Conservation (phyloP, 306 rosid species). For the Medicago arabica region DNA sequence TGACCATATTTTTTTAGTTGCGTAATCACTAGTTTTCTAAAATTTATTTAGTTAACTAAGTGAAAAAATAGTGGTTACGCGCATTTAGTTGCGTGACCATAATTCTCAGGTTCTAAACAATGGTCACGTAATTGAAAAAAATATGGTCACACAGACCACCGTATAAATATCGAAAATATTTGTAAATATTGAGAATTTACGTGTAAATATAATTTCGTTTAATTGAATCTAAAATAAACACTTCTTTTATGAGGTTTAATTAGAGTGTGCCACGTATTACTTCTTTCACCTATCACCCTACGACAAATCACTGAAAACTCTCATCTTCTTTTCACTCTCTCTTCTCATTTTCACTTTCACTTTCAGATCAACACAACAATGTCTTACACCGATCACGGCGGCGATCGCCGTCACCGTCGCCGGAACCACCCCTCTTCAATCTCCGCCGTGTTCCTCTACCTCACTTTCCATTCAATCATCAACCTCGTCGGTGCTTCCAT, state of each 20-base stretch:
- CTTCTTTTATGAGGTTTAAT: neutral
- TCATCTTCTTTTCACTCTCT: neutral
- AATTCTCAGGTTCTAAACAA: no score
- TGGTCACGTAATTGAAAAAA: no score
- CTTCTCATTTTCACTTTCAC: neutral
- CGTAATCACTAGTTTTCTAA: no score
- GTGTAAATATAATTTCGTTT: no score
- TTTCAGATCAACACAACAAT: neutral
- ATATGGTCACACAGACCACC: no score
- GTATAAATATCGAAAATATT: no score
- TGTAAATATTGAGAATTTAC: no score
- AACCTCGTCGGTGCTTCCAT: slow-evolving; percentile 68
- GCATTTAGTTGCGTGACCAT: no score
- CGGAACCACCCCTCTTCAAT: slow-evolving; percentile 13
- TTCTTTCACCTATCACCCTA: neutral
- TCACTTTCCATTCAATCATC: slow-evolving; percentile 41
- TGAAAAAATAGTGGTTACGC: no score
- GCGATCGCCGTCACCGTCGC: neutral
- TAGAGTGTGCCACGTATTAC: neutral
- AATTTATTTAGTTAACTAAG: no score
- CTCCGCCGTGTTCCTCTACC: slow-evolving; percentile 12
- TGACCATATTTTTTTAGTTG: no score
- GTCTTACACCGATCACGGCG: neutral
- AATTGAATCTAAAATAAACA: no score
- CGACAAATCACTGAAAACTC: neutral